Conservation (phyloP, 2,329 filamentous ascomycete species). For the Tympanopsis confertula region DNA sequence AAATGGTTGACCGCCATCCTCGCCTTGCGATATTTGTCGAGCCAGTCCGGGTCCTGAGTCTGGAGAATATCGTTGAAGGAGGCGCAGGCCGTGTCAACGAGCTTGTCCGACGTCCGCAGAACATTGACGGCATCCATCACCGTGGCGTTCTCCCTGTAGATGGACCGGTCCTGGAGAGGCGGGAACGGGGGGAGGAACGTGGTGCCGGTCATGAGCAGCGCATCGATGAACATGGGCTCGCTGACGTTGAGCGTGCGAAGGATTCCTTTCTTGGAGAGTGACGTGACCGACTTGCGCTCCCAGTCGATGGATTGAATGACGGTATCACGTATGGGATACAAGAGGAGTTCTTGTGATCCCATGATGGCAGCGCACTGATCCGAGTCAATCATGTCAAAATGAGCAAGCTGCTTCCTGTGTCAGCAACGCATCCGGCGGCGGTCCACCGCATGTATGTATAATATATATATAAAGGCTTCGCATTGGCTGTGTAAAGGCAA, state of each 20-base stretch:
- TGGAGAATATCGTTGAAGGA: slow-evolving; percentile 71
- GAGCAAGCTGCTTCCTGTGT: slow-evolving; percentile 49
- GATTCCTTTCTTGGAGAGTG: slow-evolving; percentile 55
- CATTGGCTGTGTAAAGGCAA: neutral
- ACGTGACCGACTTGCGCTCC: slow-evolving; percentile 51
- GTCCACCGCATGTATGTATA: slow-evolving; percentile 12
- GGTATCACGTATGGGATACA: slow-evolving; percentile 72
- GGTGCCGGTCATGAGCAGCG: slow-evolving; percentile 71
- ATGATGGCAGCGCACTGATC: slow-evolving; percentile 66
- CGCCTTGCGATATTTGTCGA: slow-evolving; percentile 77
- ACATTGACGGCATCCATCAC: slow-evolving; percentile 71
- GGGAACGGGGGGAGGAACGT: slow-evolving; percentile 72
- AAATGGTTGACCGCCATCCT: slow-evolving; percentile 80
- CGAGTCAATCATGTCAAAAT: slow-evolving; percentile 58
- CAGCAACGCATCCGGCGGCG: slow-evolving; percentile 4
- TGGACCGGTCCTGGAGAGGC: slow-evolving; percentile 49
- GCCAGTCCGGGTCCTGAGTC: slow-evolving; percentile 61
- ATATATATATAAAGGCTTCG: slow-evolving; percentile 6
- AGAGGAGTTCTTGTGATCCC: slow-evolving; percentile 72
- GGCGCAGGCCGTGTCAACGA: slow-evolving; percentile 62
- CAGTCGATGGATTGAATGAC: slow-evolving; percentile 60
- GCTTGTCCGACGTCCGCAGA: slow-evolving; percentile 57
- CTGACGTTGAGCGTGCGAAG: slow-evolving; percentile 55
- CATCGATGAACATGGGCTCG: slow-evolving; percentile 71
- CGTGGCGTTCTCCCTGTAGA: slow-evolving; percentile 43